A percentile compares a stretch with the other conserved stretches of the same genome.
Conservation (phyloP, 139 green algal genomes). For the Tetratostichococcus sp. region DNA sequence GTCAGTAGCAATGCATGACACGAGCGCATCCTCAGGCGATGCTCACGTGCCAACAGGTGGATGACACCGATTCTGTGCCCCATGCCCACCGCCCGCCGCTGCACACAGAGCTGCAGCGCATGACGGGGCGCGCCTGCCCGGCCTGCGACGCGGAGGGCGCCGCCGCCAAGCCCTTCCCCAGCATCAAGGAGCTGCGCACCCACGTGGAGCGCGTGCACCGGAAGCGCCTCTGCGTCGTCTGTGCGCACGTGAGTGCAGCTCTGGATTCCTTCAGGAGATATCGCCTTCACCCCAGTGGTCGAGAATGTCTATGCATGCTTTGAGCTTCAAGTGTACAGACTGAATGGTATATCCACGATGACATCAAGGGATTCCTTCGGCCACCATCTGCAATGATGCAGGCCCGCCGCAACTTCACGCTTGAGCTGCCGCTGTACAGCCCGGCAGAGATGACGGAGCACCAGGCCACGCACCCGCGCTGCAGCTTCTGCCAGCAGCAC, state of each 20-base stretch:
- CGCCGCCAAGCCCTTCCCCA: constrained; percentile 29
- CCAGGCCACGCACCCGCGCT: constrained; percentile 45
- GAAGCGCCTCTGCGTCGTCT: constrained; percentile 37
- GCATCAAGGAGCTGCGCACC: constrained; percentile 28
- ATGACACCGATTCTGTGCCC: constrained; percentile 1
- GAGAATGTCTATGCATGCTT: too few species aligned
- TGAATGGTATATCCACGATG: too few species aligned
- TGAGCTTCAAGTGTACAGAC: too few species aligned
- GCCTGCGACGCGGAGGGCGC: constrained; percentile 39
- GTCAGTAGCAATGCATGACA: too few species aligned
- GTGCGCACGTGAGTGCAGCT: constrained; percentile 21
- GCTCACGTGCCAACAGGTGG: constrained; percentile 5
- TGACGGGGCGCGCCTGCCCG: constrained; percentile 41
- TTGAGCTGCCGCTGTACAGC: constrained; percentile 39
- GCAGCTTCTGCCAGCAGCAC: constrained; percentile 54
- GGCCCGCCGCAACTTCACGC: constrained; percentile 37
- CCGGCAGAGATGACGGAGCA: constrained; percentile 37
- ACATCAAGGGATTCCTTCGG: too few species aligned
- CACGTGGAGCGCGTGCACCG: constrained; percentile 35
- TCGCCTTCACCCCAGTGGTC: too few species aligned
- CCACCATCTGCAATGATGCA: too few species aligned
- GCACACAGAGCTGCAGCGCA: constrained; percentile 19
- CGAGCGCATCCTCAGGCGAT: too few species aligned
- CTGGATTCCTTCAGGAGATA: too few species aligned
- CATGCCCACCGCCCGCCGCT: background rate